Conservation (phyloP, 2,329 filamentous ascomycete genomes). For the Aureobasidium sp. region DNA sequence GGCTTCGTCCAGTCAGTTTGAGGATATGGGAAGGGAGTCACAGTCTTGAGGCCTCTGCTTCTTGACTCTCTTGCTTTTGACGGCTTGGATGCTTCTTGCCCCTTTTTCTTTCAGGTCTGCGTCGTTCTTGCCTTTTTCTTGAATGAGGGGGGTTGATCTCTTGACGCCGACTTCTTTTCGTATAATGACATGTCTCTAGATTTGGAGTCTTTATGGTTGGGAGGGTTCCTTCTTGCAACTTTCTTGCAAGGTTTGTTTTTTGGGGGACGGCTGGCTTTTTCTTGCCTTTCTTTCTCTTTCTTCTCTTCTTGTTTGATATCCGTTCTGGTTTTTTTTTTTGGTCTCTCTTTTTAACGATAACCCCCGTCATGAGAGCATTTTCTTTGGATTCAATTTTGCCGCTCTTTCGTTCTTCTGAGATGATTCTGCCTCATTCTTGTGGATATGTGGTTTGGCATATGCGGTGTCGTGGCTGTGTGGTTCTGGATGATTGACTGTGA, state of each 20-base stretch:
- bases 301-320: neutral
- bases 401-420: too few species aligned
- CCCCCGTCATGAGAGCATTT: neutral
- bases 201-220: neutral
- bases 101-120: neutral
- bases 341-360: too few species aligned
- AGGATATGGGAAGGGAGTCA: constrained; percentile 14
- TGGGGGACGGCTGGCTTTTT: neutral
- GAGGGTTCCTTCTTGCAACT: neutral
- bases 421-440: too few species aligned
- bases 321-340: too few species aligned
- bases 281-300: neutral
- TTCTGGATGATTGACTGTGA: too few species aligned
- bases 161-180: neutral
- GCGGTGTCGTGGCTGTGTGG: too few species aligned
- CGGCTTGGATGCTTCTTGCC: neutral
- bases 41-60: neutral
- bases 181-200: neutral
- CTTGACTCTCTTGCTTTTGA: neutral
- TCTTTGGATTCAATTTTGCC: neutral
- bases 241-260: neutral
- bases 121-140: neutral
- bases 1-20: neutral
- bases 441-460: too few species aligned
- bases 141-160: neutral